These are phyloP conservation scores for Pseudocercospora musae DNA, from an alignment of 2,329 filamentous ascomycete species.

Conservation along the genomic window DNA sequence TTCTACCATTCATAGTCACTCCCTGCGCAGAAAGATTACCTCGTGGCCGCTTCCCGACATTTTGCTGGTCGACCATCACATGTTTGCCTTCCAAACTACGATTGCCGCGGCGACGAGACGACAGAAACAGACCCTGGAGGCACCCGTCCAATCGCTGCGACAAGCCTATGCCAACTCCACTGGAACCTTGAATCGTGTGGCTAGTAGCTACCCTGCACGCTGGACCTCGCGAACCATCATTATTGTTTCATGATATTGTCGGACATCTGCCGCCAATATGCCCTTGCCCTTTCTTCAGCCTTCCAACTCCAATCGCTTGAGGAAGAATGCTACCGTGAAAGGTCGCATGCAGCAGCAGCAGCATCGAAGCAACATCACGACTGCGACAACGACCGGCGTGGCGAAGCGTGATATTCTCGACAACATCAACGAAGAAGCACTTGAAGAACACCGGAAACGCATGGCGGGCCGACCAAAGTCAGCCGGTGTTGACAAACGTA, in stretches of 20 bases:
- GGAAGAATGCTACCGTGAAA: neutral
- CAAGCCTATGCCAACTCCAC: neutral
- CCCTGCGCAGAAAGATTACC: neutral
- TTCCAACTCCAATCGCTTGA: conserved; percentile 6
- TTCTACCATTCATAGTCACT: conserved; percentile 4
- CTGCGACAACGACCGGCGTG: neutral
- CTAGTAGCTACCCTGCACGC: neutral
- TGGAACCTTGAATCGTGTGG: neutral
- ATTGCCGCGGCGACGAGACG: neutral
- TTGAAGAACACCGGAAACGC: conserved; percentile 9
- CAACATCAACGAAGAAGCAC: conserved; percentile 10
- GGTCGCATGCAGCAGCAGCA: neutral
- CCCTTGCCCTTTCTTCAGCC: conserved; percentile 11
- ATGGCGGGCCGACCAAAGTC: conserved; percentile 13
- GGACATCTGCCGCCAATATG: conserved; percentile 5
- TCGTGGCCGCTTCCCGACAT: neutral
- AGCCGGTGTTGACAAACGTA: conserved; percentile 15
- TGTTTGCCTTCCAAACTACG: neutral
- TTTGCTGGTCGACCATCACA: neutral
- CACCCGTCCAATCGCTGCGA: neutral
- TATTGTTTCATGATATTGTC: conserved; percentile 11
- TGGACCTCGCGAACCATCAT: neutral
- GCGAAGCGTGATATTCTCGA: neutral
- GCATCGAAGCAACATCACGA: neutral
- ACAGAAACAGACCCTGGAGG: neutral